Base-by-base conservation (phyloP, 2,329 filamentous ascomycete genomes). In the Ambrosiella beaveri region DNA sequence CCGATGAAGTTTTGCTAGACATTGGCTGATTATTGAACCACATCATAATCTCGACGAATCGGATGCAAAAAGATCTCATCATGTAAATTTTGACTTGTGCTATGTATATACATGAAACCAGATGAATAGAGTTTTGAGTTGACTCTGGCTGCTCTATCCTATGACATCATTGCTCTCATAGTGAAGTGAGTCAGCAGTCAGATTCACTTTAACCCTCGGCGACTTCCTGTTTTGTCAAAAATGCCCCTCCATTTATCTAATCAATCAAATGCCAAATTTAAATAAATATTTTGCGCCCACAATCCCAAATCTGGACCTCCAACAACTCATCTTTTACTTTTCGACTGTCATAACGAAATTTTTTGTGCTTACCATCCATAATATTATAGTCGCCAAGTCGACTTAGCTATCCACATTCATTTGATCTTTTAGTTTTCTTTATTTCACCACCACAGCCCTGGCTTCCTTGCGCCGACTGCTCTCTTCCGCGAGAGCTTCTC, bases 201-300 rank as follows among this genome's bases (percentile, higher is more conserved):
- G 2, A 51, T 36, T 47, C 44, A 47, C 35, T 40, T 54, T 13
- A 19, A 19, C 15, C 9, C 38, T 15, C 41, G 36, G 53, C 17
- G 13, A 41, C 52, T 41, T 44, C 36, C 53, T 39, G 38, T 40
- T 55, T 55, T 55, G 13, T n/a, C 3, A 38, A 39, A 39, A 19
- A 35, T 57, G 50, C 59, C 55, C 50, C 59, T 57, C 59, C 39
- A 54, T 57, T 51, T 57, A 57, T 55, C 38, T 55, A 57, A 51
- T 57, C 35, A 40, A 54, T 50, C 8, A n/a, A 37, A 12, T 2
- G 8, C 47, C 35, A 51, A 36, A 51, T 19, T 51, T 35, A 13
- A 51, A 8, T 19, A 51, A 51, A 50, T 50, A 50, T 57, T 5
- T 57, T 11, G 19, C 27, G 19, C 2, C 17, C 9, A 9, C 38